phyloP scores from a whole-genome alignment of 495 filamentous ascomycete genomes.

The Pyronema domesticum region DNA sequence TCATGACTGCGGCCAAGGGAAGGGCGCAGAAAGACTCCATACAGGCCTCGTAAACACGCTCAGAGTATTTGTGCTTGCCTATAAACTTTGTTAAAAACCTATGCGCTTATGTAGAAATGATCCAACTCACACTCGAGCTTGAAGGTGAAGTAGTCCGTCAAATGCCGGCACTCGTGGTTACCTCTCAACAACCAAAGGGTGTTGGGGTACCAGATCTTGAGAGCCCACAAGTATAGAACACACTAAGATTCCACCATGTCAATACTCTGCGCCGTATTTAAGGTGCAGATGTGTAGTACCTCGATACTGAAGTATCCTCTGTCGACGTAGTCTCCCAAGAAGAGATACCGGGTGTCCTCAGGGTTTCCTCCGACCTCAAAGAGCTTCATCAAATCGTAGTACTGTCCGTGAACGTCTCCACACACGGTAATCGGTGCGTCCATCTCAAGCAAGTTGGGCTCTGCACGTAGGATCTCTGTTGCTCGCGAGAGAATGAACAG shows the following conservation, averaged over 20 bases:
- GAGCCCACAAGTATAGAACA: conserved; percentile 87
- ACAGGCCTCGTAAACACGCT: conserved; percentile 89
- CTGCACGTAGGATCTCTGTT: conserved; percentile 61
- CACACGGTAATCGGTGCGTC: conserved; percentile 99
- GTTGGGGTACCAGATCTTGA: conserved; percentile 98
- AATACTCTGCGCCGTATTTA: not conserved
- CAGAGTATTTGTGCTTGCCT: conserved; percentile 70
- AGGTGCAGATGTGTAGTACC: conserved; percentile 26
- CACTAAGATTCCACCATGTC: conserved; percentile 36
- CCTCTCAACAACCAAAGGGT: conserved; percentile 91
- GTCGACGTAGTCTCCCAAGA: conserved; percentile 95
- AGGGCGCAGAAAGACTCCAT: conserved; percentile 94
- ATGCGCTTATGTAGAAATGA: not conserved
- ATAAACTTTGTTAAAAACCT: conserved; percentile 3
- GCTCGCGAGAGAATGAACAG: conserved; percentile 82
- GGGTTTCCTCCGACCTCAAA: conserved; percentile 98
- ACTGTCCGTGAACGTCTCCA: conserved; percentile 95
- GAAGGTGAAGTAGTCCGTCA: conserved; percentile 99
- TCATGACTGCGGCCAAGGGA: conserved; percentile 93
- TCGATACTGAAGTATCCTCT: conserved; percentile 98
- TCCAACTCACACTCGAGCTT: conserved; percentile 62
- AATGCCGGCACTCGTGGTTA: conserved; percentile 95
- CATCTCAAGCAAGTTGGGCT: conserved; percentile 97
- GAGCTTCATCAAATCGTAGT: conserved; percentile 98
- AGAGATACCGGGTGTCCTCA: conserved; percentile 86